Evolutionary conservation across 2,329 filamentous ascomycete genomes (phyloP).

Genomic region (Ustulina deusta): DNA sequence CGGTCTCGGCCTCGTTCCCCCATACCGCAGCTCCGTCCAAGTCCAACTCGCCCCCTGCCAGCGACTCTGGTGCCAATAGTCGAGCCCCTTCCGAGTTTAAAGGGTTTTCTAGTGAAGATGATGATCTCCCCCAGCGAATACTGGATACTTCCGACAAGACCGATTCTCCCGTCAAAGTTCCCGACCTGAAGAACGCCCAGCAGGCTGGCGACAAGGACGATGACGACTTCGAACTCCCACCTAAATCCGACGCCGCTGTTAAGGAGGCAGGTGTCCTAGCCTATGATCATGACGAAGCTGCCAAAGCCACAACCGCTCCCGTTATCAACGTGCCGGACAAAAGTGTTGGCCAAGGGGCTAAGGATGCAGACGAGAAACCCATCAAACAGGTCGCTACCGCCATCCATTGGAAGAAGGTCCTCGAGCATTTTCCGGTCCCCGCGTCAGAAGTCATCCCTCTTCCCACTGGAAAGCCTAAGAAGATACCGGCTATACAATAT

Average conservation of each 20-base stretch:
- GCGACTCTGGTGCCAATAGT: conserved; percentile 30
- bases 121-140: conserved; percentile 39
- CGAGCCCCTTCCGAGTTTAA: conserved; percentile 33
- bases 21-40: conserved; percentile 30
- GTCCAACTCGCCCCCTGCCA: conserved; percentile 19
- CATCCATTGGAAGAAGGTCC: conserved; percentile 78
- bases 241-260: conserved; percentile 33
- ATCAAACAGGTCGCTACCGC: conserved; percentile 46
- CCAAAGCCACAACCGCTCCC: conserved; percentile 44
- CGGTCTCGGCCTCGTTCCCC: conserved; percentile 43
- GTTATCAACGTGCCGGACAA: conserved; percentile 50
- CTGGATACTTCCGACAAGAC: conserved; percentile 39
- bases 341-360: conserved; percentile 45
- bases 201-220: conserved; percentile 32
- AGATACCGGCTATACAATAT: conserved; percentile 82
- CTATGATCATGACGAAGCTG: conserved; percentile 45
- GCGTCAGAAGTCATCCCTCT: conserved; percentile 77
- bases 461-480: conserved; percentile 76
- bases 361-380: conserved; percentile 43
- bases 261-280: conserved; percentile 39
- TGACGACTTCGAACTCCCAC: conserved; percentile 35
- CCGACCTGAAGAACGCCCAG: conserved; percentile 42
- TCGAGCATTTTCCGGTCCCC: conserved; percentile 82
- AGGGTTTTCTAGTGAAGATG: conserved; percentile 33
- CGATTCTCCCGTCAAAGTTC: conserved; percentile 40